Conservation (phyloP, 495 filamentous ascomycete genomes). For the Penicillium subrubescens region DNA sequence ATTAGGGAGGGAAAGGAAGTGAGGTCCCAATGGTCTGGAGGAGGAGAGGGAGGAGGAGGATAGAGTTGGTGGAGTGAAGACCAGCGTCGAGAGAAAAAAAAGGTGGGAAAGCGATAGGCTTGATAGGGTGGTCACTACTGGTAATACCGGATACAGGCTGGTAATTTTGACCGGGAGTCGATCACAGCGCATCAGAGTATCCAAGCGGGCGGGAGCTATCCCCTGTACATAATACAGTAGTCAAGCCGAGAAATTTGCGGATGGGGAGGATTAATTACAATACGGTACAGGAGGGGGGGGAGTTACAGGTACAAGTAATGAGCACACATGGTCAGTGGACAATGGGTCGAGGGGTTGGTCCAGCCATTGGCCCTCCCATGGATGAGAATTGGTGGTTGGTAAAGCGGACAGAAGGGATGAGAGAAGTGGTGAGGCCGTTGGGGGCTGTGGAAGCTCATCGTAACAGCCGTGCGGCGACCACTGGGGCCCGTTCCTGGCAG, state of each 20-base stretch:
- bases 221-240: not conserved
- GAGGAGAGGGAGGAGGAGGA: conserved; percentile 5
- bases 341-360: not conserved
- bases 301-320: not conserved
- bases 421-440: conserved; percentile 26
- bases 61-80: conserved; percentile 11
- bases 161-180: conserved; percentile 22
- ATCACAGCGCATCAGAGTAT: too few relatives aligned
- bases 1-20: conserved; percentile 16
- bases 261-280: not conserved
- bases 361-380: not conserved
- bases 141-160: conserved; percentile 23
- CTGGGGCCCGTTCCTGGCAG: conserved; percentile 9
- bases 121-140: conserved; percentile 13
- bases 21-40: conserved; percentile 5
- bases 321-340: not conserved
- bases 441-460: conserved; percentile 16
- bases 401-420: conserved; percentile 23
- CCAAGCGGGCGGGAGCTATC: too few relatives aligned
- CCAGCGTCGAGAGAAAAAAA: conserved; percentile 31
- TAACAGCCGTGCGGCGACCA: conserved; percentile 5
- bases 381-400: not conserved
- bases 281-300: not conserved
- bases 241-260: not conserved
- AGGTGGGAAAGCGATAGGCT: conserved; percentile 33